Base-by-base conservation (phyloP, 495 filamentous ascomycete genomes). In the Neurospora sp. region DNA sequence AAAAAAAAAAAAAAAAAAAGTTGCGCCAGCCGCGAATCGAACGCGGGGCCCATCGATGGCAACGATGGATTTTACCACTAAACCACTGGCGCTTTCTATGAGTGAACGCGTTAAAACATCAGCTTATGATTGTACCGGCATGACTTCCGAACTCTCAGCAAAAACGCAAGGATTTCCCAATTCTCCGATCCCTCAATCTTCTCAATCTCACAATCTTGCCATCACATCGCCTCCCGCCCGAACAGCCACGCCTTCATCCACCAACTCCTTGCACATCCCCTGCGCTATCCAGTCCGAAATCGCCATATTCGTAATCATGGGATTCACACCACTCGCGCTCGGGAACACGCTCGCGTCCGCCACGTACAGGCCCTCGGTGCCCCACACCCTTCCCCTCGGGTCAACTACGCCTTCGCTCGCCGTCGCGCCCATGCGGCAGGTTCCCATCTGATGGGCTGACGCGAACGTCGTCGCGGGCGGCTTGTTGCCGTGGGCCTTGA, bases 241-340 rank as follows among this genome's bases (percentile, higher is more conserved):
- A 61, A 61, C 53, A 14, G 22, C 53, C 12, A 71, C 20, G 16
- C 61, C 59, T 40, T 73, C 75, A 5, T 38, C 71, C 69, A 69
- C 71, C 74, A 85, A 44, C 46, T 86, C 87, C 72, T 75, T 80
- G 4, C 80, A 82, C 3, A 92, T 70, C 1, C 85, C 85, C 80
- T 84, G 79, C 8, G 85, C 86, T 38, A 92, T 87, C 83, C 85
- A 87, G 72, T 91, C 87, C 37, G 90, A 85, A 75, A 97, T 94
- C 4, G 89, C 93, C 94, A 97, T 96, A 71, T 86, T 91, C 61
- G 94, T 97, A 41, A 97, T 83, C 94, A 97, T 97, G 4, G 94
- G 95, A 79, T 97, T 97, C 12, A 96, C 94, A 6, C 95, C 95
- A 75, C 91, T 94, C 6, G 94, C 94, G 71, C 89, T 92, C 0